A percentile compares a stretch with the other conserved stretches of the same genome.
These are phyloP conservation scores for Cordyceps cicadae DNA, from an alignment of 2,329 filamentous ascomycete species.

Conservation along the genomic window DNA sequence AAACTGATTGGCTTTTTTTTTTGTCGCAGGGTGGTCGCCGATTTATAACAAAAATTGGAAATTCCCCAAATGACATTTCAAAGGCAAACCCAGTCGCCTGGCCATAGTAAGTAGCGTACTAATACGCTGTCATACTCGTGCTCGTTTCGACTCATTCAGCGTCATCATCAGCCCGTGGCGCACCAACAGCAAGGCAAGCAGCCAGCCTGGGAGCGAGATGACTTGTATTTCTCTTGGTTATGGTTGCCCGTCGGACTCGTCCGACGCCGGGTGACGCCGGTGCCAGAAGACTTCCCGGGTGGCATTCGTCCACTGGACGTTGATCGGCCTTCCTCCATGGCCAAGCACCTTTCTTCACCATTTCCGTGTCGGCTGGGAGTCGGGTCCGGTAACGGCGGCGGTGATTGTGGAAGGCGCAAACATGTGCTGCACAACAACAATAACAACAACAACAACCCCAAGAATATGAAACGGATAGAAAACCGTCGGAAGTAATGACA, in stretches of 20 bases:
- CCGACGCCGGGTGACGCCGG: conserved; percentile 7
- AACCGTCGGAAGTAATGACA: background rate
- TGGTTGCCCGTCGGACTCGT: background rate
- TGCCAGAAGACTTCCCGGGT: background rate
- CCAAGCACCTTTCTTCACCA: background rate
- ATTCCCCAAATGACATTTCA: background rate
- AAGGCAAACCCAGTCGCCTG: background rate
- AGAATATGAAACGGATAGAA: background rate
- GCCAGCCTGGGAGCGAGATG: background rate
- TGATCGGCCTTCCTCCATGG: no score
- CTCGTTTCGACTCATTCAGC: conserved; percentile 3
- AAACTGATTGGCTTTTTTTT: background rate
- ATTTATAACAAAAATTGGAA: background rate
- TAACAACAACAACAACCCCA: background rate
- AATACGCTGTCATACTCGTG: background rate
- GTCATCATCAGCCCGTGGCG: background rate
- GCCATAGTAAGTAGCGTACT: background rate
- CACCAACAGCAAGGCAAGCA: background rate
- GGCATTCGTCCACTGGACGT: background rate
- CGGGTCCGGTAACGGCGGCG: background rate
- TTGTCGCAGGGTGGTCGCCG: background rate
- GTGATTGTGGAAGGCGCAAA: background rate
- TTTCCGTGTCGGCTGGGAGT: background rate
- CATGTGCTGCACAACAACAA: background rate
- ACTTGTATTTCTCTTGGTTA: background rate